Conservation (phyloP, 345 rosid species). For the Salix suchowensis region DNA sequence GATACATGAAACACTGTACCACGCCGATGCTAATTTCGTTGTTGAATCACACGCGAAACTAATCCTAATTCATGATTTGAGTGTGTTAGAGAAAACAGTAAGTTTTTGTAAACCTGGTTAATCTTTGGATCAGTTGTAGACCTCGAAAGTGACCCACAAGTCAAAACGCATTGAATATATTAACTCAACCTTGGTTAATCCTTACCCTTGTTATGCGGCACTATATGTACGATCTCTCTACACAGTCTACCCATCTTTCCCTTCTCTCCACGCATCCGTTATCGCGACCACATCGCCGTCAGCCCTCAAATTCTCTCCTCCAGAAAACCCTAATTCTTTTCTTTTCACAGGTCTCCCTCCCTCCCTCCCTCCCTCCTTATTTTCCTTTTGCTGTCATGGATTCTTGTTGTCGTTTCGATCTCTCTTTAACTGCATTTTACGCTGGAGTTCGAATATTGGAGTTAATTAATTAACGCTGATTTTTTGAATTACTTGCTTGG, state of each 20-base stretch:
- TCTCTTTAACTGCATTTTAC: neutral
- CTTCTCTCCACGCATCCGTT: neutral
- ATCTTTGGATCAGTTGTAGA: neutral
- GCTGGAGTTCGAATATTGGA: neutral
- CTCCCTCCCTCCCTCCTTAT: neutral
- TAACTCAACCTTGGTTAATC: neutral
- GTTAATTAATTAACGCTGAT: neutral
- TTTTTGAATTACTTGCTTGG: neutral
- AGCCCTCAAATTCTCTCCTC: neutral
- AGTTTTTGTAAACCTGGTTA: too few relatives aligned
- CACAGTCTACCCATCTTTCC: too few relatives aligned
- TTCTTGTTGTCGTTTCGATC: neutral
- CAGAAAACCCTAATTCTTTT: neutral
- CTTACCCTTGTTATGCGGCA: neutral
- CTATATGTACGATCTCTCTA: neutral
- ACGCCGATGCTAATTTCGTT: too few relatives aligned
- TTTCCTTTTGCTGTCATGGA: neutral
- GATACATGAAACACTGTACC: too few relatives aligned
- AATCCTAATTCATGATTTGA: too few relatives aligned
- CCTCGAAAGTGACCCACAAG: neutral
- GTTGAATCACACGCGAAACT: too few relatives aligned
- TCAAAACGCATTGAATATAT: neutral
- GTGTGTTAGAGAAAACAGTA: too few relatives aligned
- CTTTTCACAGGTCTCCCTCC: neutral
- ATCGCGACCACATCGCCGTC: neutral